Percentiles rank a stretch among this genome's conserved stretches.
These are phyloP conservation scores for Solioccasus polychromus DNA, from an alignment of 768 basidiomycete genomes.

Conservation along the genomic window DNA sequence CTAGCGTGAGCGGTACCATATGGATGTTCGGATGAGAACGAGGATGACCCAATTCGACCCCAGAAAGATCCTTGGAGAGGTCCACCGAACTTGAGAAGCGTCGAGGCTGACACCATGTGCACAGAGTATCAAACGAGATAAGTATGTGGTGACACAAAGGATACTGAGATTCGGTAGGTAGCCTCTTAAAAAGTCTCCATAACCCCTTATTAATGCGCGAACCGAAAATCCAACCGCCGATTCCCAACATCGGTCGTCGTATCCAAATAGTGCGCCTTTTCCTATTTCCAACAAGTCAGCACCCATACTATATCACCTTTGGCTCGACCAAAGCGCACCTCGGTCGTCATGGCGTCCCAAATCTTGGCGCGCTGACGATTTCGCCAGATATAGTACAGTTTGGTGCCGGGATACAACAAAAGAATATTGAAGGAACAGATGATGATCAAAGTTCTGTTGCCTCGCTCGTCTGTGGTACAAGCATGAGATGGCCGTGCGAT, in stretches of 20 bases:
- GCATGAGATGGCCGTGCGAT: background rate
- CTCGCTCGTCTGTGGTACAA: slow-evolving; percentile 46
- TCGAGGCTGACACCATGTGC: no score
- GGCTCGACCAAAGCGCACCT: slow-evolving; percentile 30
- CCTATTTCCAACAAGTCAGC: slow-evolving; percentile 34
- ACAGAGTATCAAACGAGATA: no score
- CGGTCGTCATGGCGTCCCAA: slow-evolving; percentile 56
- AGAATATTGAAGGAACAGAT: slow-evolving; percentile 50
- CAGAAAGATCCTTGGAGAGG: no score
- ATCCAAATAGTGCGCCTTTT: slow-evolving; percentile 48
- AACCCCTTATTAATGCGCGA: slow-evolving; percentile 57
- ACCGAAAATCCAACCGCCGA: slow-evolving; percentile 58
- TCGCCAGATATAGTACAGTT: slow-evolving; percentile 55
- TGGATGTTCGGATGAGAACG: no score
- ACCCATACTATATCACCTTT: background rate
- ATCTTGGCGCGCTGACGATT: slow-evolving; percentile 51
- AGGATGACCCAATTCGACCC: no score
- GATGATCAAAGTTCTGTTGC: slow-evolving; percentile 53
- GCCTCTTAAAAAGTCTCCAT: no score
- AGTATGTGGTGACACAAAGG: no score
- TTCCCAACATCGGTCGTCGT: slow-evolving; percentile 52
- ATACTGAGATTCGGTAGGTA: no score
- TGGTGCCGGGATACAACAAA: slow-evolving; percentile 52
- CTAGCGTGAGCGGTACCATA: no score
- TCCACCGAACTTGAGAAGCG: no score